Percentiles rank a stretch among this genome's conserved stretches.
These are phyloP conservation scores for Xylariaceae sp. DNA, from an alignment of 2,329 filamentous ascomycete species.

Conservation along the genomic window DNA sequence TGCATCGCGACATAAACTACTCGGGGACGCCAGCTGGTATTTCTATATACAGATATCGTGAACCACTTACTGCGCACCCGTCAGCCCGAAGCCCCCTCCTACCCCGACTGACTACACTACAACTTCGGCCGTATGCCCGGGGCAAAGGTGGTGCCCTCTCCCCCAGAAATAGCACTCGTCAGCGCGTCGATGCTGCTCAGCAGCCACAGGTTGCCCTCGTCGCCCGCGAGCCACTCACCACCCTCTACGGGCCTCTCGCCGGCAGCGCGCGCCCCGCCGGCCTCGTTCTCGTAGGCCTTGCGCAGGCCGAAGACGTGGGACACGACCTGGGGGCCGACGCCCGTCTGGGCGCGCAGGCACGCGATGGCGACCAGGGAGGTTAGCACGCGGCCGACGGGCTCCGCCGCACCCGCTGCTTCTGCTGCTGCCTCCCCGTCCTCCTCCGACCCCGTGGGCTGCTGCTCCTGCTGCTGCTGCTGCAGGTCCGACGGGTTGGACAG, in stretches of 20 bases:
- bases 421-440: background rate
- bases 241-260: constrained; percentile 41
- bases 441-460: too few relatives aligned
- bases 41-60: constrained; percentile 4
- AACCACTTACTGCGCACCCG: too few relatives aligned
- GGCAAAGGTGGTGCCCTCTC: constrained; percentile 46
- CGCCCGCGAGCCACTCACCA: constrained; percentile 53
- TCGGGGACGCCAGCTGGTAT: background rate
- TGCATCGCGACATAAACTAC: background rate
- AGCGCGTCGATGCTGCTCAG: constrained; percentile 54
- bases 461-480: constrained; percentile 27
- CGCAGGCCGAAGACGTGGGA: constrained; percentile 75
- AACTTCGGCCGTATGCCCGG: constrained; percentile 39
- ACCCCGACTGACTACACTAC: too few relatives aligned
- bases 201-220: constrained; percentile 60
- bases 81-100: too few relatives aligned
- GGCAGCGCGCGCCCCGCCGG: constrained; percentile 45
- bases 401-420: background rate
- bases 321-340: constrained; percentile 73
- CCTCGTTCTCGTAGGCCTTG: constrained; percentile 66
- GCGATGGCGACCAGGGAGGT: constrained; percentile 68
- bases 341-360: constrained; percentile 70
- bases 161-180: constrained; percentile 36
- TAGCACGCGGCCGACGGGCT: constrained; percentile 55
- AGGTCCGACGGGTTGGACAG: constrained; percentile 57